Evolutionary conservation across 805 yeast genomes (phyloP).

Genomic region (Suhomyces xylopsoci): DNA sequence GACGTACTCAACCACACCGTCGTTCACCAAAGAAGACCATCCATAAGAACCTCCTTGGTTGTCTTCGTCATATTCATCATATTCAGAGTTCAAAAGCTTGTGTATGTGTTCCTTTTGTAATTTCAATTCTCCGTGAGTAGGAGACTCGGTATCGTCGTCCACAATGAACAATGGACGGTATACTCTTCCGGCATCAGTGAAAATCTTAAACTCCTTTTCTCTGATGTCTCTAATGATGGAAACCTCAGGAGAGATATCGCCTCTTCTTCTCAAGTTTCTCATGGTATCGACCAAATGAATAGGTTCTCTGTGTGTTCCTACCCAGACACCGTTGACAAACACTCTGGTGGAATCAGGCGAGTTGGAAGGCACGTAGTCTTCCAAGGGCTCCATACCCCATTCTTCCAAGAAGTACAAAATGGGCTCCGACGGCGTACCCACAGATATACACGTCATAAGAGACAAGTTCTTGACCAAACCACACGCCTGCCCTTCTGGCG

Average conservation of each 20-base stretch:
- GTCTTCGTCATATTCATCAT: conserved; percentile 59
- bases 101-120: conserved; percentile 82
- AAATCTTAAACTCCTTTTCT: conserved; percentile 92
- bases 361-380: conserved; percentile 90
- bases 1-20: conserved; percentile 91
- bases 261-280: conserved; percentile 87
- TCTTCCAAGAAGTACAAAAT: conserved; percentile 90
- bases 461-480: conserved; percentile 97
- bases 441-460: conserved; percentile 95
- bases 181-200: conserved; percentile 98
- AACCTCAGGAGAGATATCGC: conserved; percentile 94
- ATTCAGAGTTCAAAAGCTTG: conserved; percentile 59
- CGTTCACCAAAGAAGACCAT: conserved; percentile 79
- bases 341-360: conserved; percentile 90
- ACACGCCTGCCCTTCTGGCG: conserved; percentile 99
- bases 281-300: conserved; percentile 87
- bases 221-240: conserved; percentile 95
- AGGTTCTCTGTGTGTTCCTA: conserved; percentile 97
- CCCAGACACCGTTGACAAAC: conserved; percentile 99
- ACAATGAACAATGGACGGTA: conserved; percentile 95
- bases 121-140: conserved; percentile 70
- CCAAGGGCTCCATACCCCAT: conserved; percentile 99
- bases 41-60: conserved; percentile 55
- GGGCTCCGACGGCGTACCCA: conserved; percentile 96
- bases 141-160: conserved; percentile 74